Base-by-base conservation (phyloP, 2,329 filamentous ascomycete genomes). In the Botrytis squamosa region DNA sequence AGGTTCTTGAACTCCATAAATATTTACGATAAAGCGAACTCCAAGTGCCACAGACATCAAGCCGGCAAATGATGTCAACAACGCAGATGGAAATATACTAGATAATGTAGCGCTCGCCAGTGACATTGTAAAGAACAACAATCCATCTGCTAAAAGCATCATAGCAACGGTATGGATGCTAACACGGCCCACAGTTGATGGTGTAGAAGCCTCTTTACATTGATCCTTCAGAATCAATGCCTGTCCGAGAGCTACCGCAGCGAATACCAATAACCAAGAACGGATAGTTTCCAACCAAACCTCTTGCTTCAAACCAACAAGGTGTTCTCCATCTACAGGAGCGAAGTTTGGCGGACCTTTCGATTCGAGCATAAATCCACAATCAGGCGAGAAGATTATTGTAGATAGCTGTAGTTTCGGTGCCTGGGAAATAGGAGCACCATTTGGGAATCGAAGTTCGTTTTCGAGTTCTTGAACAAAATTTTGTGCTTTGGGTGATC, bases 371-470 rank as follows among this genome's bases (percentile, higher is more conserved):
- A 91, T 90, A 81, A 89, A 91, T 6, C 86, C 88, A 78, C 90
- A 92, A 80, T 92, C 90, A 1, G 90, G 90, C 18, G 90, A 92
- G 82, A 89, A 92, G 29, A 91, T 83, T 36, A 92, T 85, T 9
- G 88, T 84, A 2, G 90, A 91, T 83, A 92, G 88, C 73, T 88
- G 85, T 44, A 92, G 84, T 44, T 83, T 84, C 4, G 90, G 90
- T 12, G 88, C 81, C 16, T 77, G 67, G 8, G 84, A 84, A 44
- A 88, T 84, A 4, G 89, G 89, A 16, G 87, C 88, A 2, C 90
- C 90, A 25, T 85, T 85, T 3, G 90, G 90, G 74, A 85, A 86
- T 33, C 89, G 86, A 57, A 92, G 84, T 80, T 92, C 90, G 40
- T 86, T 83, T 81, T 92, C 90, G 73, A 92, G 86, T 64, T 86